Conservation (phyloP, 495 filamentous ascomycete species). For the Penicillium macrosclerotiorum region DNA sequence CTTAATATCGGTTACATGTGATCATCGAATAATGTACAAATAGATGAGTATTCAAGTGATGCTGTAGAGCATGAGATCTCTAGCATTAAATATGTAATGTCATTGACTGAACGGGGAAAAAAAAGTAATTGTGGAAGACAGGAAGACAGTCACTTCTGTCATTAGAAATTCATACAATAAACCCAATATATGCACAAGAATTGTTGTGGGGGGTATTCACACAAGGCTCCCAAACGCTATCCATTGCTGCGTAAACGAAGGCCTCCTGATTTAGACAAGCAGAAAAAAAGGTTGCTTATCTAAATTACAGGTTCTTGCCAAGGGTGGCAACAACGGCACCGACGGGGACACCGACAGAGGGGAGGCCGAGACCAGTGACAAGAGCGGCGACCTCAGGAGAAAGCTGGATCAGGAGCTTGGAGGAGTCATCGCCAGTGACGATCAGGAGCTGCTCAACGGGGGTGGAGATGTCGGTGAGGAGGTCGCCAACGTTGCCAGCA, state of each 20-base stretch:
- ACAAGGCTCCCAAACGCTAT: slow-evolving; percentile 20
- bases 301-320: slow-evolving; percentile 35
- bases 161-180: slow-evolving; percentile 13
- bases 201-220: slow-evolving; percentile 13
- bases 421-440: slow-evolving; percentile 31
- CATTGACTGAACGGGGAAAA: slow-evolving; percentile 7
- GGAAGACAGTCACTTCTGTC: slow-evolving; percentile 1
- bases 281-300: not conserved
- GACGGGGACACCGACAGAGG: slow-evolving; percentile 28
- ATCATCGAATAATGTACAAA: not conserved
- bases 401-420: slow-evolving; percentile 37
- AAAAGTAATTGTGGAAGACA: slow-evolving; percentile 5
- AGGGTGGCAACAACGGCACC: slow-evolving; percentile 38
- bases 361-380: slow-evolving; percentile 38
- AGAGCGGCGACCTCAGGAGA: slow-evolving; percentile 31
- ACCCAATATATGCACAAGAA: slow-evolving; percentile 21
- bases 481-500: slow-evolving; percentile 35
- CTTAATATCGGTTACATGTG: not conserved
- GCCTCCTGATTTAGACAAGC: not conserved
- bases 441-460: slow-evolving; percentile 33
- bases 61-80: not conserved
- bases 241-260: slow-evolving; percentile 23
- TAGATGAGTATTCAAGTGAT: not conserved
- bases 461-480: slow-evolving; percentile 32
- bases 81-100: slow-evolving; percentile 8